Evolutionary conservation across 805 yeast species (phyloP), one percentile per base, ranked within the genome.

Genomic region (Spathaspora boniae): DNA sequence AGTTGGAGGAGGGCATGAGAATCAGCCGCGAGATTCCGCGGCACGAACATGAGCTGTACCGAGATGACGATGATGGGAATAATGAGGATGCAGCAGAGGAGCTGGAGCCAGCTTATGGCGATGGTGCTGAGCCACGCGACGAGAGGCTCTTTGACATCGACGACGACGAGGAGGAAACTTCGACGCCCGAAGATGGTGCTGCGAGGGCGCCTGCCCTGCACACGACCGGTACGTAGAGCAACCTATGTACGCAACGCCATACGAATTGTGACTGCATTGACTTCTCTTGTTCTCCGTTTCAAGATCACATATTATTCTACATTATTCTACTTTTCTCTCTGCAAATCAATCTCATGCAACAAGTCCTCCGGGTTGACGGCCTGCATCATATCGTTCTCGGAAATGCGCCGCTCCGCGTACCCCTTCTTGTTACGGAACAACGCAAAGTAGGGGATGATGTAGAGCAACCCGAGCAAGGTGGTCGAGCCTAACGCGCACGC

Each of bases 401-500:
- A 59, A 22, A 67, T 63, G 47, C 73, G 51, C 42, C 62, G 62
- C 30, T 42, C 38, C 20, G 35, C 36, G 14, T 25, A 25, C 50
- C 3, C 43, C 16, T 45, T 41, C 29, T 45, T 53, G 32, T 51
- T 60, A 34, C 60, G 55, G 43, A 65, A 58, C 23, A 68, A 50
- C 22, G 53, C 46, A 33, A 58, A 58, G 38, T 56, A 58, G 3
- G 73, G 73, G n/a, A 68, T 54, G 9, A 65, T 46, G 46, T 62
- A 68, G 31, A 66, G 47, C 32, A 67, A 50, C n/a, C 70, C 68
- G 39, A 68, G 50, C 5, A 68, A 40, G 0, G 66, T 52, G 2
- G 70, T 63, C 1, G 72, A 56, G 1, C 72, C 73, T 19, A 68
- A 46, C 1, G 73, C 73, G 52, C 70, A 65, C 1, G 73, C 73